Evolutionary conservation across 192 early-diverging fungal genomes (phyloP), one percentile per base, ranked within the genome.

Genomic region (Coemansia sp.): DNA sequence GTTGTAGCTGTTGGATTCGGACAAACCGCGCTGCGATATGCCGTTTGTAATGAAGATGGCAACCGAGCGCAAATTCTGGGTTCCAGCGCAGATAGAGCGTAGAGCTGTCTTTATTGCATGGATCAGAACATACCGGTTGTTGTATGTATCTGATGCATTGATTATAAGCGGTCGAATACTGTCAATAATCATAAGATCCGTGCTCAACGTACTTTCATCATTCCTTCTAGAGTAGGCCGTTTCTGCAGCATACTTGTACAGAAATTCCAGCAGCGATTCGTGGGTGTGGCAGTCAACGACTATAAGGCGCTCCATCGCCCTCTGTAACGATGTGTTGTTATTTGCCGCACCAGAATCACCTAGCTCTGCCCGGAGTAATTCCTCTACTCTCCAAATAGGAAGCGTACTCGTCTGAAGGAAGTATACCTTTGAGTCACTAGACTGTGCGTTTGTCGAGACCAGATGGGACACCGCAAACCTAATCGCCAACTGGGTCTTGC

Each of bases 141-240:
- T 67, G 15, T 65, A 62, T 40, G 58, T 56, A 22, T 69, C 68
- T 12, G 74, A 62, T 1, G 69, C 73, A 39, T 63, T 56, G 36
- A 80, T 51, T 36, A 75, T 39, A 15, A 75, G 57, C 40, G 78
- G 73, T 18, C 73, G 73, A 21, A 80, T 61, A 32, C 74, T 72
- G 62, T 82, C 74, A 26, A 82, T 68, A n/a, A 82, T 57, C 6
- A 77, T 26, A 10, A 82, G 59, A 45, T 77, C 73, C n/a, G 49
- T 22, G n/a, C 57, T 61, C 32, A 36, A 0, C 9, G 7, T 16
- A 40, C 22, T 58, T 15, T 41, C 39, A 22, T 10, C 18, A 26
- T 36, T 15, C 0, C 15, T 58, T 16, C 1, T 40, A 40, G 12
- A 7, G 15, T 6, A 41, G 37, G 11, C 10, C 6, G 16, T 26